Evolutionary conservation across 441 rosid species (phyloP), one percentile per base, ranked within the genome.

Genomic region (Manihot esculenta): DNA sequence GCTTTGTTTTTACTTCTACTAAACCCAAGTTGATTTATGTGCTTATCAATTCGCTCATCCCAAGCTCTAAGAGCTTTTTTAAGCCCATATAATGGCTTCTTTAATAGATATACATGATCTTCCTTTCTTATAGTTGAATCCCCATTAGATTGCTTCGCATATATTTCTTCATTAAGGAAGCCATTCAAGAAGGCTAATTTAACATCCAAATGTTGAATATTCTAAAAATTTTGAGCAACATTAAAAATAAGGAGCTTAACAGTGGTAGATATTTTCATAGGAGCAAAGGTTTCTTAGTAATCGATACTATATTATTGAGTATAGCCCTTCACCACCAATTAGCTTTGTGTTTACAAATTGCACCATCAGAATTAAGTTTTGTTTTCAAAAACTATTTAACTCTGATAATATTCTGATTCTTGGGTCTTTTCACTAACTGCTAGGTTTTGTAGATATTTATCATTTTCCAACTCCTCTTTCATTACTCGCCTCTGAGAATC

Each of bases 121-220:
- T 72, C 54, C 1, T 53, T 2, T 0, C 56, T 8, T 14, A 0
- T 0, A 0, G n/a, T 3, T 0, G 15, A 6, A 26, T 13, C 68
- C 0, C 53, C 47, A 3, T 56, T 1, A 0, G 47, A 61, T 38
- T 57, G 45, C 21, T 70, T 18, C 0, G 70, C 20, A 56, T 30
- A 50, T 0, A 69, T 49, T 10, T 55, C 9, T 33, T 63, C 45
- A 5, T 30, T 1, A 2, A 69, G 42, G 1, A 8, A 13, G 5
- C 53, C 67, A 75, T 70, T 75, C 0, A 75, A n/a, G 42, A 70
- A 70, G 2, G 62, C 15, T 1, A 9, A 60, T 23, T 60, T 70
- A n/a, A 49, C 59, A 70, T 70, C 58, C 11, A 58, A 13, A 2
- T 58, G 23, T 45, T 69, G 18, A 7, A 58, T 5, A 17, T 58